Evolutionary conservation across 1,284 basidiomycete genomes (phyloP).

Genomic region (Irpex sp.): DNA sequence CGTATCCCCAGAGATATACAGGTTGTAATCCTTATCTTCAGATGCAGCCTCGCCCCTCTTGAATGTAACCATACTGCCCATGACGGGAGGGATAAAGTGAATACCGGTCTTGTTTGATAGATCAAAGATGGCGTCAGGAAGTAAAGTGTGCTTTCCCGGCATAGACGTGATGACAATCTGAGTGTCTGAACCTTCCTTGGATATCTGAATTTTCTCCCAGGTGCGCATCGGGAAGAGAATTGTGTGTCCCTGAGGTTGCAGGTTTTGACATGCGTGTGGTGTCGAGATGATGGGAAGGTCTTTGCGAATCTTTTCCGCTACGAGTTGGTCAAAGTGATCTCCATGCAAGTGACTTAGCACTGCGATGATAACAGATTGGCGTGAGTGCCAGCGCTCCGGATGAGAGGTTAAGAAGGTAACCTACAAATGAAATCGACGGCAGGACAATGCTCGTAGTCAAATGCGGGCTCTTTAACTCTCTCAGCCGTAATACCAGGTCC

Average conservation of each 20-base stretch:
- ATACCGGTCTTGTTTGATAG: conserved; percentile 14
- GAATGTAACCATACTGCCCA: conserved; percentile 25
- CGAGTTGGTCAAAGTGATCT: conserved; percentile 27
- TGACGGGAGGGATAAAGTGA: conserved; percentile 23
- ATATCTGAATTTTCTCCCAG: neutral
- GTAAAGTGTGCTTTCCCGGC: conserved; percentile 27
- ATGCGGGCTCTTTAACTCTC: neutral
- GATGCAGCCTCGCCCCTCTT: neutral
- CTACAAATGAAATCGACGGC: neutral
- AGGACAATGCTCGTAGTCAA: neutral
- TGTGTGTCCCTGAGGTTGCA: conserved; percentile 17
- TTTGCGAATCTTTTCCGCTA: conserved; percentile 23
- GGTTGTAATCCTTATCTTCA: conserved; percentile 17
- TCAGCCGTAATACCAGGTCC: neutral
- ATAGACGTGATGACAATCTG: conserved; percentile 14
- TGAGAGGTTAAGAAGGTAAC: neutral
- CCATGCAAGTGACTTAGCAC: conserved; percentile 24
- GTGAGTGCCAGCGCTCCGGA: neutral
- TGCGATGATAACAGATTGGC: neutral
- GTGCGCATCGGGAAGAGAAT: conserved; percentile 5
- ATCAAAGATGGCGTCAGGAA: conserved; percentile 12
- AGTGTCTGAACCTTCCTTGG: neutral
- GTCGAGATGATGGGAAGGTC: conserved; percentile 27
- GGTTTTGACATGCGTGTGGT: conserved; percentile 17
- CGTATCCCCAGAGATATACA: conserved; percentile 30